phyloP scores from a whole-genome alignment of 768 basidiomycete species.

The Baorangia bicolor region DNA sequence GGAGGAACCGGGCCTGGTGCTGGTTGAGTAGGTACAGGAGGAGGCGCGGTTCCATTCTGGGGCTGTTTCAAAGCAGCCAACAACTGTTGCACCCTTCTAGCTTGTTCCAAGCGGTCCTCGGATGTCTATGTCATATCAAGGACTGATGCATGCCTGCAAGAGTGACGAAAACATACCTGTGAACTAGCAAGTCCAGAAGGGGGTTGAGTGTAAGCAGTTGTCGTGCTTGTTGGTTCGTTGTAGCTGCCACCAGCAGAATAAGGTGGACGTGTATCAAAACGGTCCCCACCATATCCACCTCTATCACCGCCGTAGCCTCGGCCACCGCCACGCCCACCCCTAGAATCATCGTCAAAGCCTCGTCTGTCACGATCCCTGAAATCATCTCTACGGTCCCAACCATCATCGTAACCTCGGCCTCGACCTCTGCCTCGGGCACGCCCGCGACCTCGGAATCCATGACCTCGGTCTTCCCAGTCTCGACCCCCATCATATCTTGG shows the following conservation, averaged over 20 bases:
- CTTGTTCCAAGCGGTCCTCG: slow-evolving; percentile 87
- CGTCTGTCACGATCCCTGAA: slow-evolving; percentile 38
- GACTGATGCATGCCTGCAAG: neutral
- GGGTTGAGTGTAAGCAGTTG: slow-evolving; percentile 28
- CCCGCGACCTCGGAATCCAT: slow-evolving; percentile 40
- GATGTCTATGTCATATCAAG: slow-evolving; percentile 14
- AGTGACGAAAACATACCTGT: slow-evolving; percentile 29
- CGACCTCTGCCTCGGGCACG: slow-evolving; percentile 42
- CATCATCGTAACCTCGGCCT: slow-evolving; percentile 37
- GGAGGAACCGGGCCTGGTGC: slow-evolving; percentile 38
- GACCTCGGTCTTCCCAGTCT: slow-evolving; percentile 46
- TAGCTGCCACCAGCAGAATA: slow-evolving; percentile 26
- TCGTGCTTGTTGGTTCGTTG: slow-evolving; percentile 26
- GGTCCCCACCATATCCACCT: slow-evolving; percentile 44
- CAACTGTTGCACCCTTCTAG: slow-evolving; percentile 80
- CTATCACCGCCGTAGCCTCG: slow-evolving; percentile 40
- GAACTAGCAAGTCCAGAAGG: slow-evolving; percentile 16
- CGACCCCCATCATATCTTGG: slow-evolving; percentile 39
- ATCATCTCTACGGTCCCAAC: slow-evolving; percentile 48
- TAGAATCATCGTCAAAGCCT: slow-evolving; percentile 37
- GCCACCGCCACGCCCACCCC: slow-evolving; percentile 37
- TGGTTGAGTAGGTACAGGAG: slow-evolving; percentile 25
- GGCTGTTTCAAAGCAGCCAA: slow-evolving; percentile 81
- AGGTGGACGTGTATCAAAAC: slow-evolving; percentile 42
- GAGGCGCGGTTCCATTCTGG: slow-evolving; percentile 32